Base-by-base conservation (phyloP, 306 rosid genomes). In the Elaeagnus macrophylla region DNA sequence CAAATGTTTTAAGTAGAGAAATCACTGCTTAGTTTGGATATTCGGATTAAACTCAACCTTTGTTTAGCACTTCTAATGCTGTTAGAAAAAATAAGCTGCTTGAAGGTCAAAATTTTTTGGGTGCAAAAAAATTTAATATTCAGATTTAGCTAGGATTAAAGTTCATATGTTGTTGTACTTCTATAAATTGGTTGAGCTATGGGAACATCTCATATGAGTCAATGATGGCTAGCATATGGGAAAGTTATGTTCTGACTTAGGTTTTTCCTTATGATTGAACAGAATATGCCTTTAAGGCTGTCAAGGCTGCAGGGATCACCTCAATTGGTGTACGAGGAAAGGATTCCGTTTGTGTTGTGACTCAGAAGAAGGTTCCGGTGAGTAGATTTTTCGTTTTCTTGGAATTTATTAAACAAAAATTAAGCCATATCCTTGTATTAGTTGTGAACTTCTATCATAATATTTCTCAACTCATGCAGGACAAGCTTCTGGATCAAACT, bases 211-310 rank as follows among this genome's bases (percentile, higher is more conserved):
- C 32, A 25, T 25, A 1, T 7, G 60, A 15, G 62, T 43, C 14
- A 38, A 10, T 18, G 15, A 10, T 51, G 17, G 8, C 6, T 55
- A 38, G 48, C 49, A 12, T 50, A 8, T 18, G 8, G 11, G 52
- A 11, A 11, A 1, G 12, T 54, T n/a, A 2, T 50, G n/a, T 59
- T 59, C 69, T 69, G 47, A 72, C 36, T 71, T 48, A 39, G 60
- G 1, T 51, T 59, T 78, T 47, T 62, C 20, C 2, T 6, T 43
- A 72, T 79, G 67, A 44, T 39, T 51, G 67, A 64, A 38, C 69
- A 91, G 99, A 91, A 72, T 91, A 91, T 77, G 99, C 99, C 11
- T 91, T 91, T 60, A 91, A 91, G 87, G 99, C 99, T 63, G 99
- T 91, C 48, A 91, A 91, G 74, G 88, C 99, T 42, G 72, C 89